A percentile compares a stretch with the other conserved stretches of the same genome.
phyloP scores from a whole-genome alignment of 1,139 yeast species.

The Geotrichum klebahnii region DNA sequence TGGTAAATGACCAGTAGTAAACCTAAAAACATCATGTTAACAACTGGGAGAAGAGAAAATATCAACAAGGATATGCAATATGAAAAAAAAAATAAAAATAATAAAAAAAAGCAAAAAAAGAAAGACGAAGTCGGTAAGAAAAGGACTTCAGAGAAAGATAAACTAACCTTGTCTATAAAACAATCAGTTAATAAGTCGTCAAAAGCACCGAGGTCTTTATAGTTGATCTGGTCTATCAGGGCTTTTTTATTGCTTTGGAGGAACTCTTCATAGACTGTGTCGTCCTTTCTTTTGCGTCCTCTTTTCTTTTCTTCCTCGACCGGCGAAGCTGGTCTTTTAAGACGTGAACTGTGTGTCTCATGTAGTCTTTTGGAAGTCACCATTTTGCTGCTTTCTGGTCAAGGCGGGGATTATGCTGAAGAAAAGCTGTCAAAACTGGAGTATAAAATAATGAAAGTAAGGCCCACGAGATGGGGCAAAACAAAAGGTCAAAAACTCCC shows the following conservation, averaged over 20 bases:
- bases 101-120: too few relatives aligned
- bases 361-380: conserved; percentile 1
- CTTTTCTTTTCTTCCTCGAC: conserved; percentile 13
- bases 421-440: conserved; percentile 8
- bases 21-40: conserved; percentile 9
- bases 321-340: neutral
- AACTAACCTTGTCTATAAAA: conserved; percentile 36
- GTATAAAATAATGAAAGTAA: too few relatives aligned
- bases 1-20: conserved; percentile 36
- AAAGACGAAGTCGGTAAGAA: neutral
- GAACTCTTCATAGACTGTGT: conserved; percentile 18
- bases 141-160: neutral
- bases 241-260: conserved; percentile 20
- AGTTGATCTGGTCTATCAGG: conserved; percentile 30
- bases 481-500: neutral
- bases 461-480: too few relatives aligned
- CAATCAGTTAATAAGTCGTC: conserved; percentile 43
- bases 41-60: neutral
- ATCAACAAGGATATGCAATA: too few relatives aligned
- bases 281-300: conserved; percentile 15
- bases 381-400: conserved; percentile 12
- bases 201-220: conserved; percentile 53
- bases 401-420: neutral
- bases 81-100: too few relatives aligned
- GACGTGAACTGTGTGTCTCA: conserved; percentile 13